Evolutionary conservation across 225 moss, liverwort and hornwort genomes (phyloP).

Genomic region (Asterella californica): DNA sequence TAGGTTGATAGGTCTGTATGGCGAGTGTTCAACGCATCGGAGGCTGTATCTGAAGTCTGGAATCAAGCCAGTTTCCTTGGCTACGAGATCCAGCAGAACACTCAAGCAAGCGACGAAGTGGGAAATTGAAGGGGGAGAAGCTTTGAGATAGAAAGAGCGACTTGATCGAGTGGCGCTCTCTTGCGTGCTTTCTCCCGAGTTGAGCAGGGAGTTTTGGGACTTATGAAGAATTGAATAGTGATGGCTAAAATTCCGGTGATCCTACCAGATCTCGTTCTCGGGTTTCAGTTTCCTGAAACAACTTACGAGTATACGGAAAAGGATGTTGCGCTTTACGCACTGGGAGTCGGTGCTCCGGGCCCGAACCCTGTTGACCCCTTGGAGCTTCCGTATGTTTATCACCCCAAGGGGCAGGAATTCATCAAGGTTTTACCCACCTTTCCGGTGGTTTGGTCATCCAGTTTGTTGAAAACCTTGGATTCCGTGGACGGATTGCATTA

Average conservation of each 20-base stretch:
- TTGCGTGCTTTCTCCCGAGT: neutral
- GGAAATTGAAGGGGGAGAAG: too few species aligned
- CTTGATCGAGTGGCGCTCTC: neutral
- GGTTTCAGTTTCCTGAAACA: slow-evolving; percentile 24
- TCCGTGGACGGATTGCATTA: slow-evolving; percentile 62
- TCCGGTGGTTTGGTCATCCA: slow-evolving; percentile 50
- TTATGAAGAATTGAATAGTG: neutral
- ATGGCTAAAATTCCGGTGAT: slow-evolving; percentile 32
- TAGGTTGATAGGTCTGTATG: too few species aligned
- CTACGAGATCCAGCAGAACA: too few species aligned
- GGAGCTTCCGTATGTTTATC: slow-evolving; percentile 74
- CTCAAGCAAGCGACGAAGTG: neutral
- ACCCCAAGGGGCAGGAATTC: slow-evolving; percentile 65
- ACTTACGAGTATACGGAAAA: slow-evolving; percentile 32
- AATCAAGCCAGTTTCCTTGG: too few species aligned
- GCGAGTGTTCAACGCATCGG: too few species aligned
- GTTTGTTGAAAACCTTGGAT: slow-evolving; percentile 35
- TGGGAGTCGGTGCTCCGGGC: slow-evolving; percentile 87
- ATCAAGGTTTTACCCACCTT: slow-evolving; percentile 90
- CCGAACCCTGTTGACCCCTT: slow-evolving; percentile 57
- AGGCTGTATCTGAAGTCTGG: too few species aligned
- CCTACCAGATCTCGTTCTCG: slow-evolving; percentile 35
- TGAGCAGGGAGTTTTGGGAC: neutral
- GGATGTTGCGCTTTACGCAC: slow-evolving; percentile 87
- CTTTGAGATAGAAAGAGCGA: neutral